Conservation (phyloP, 1,284 basidiomycete species). For the Inonotus hispidus region DNA sequence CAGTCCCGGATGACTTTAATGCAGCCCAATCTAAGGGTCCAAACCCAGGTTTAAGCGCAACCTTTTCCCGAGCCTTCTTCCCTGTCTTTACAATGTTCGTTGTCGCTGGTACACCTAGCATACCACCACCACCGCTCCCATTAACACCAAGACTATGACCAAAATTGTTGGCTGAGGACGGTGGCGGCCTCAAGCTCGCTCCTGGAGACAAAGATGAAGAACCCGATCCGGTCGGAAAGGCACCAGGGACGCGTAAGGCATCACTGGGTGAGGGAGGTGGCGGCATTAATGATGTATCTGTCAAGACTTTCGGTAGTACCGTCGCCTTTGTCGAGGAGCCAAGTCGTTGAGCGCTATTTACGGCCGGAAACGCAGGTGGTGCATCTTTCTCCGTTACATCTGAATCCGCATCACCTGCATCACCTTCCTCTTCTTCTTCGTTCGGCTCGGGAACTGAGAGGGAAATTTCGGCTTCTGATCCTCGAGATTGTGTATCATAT, state of each 20-base stretch:
- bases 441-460: constrained; percentile 6
- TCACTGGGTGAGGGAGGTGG: constrained; percentile 60
- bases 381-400: constrained; percentile 63
- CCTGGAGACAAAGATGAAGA: constrained; percentile 31
- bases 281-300: constrained; percentile 60
- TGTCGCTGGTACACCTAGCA: constrained; percentile 51
- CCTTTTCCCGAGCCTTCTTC: constrained; percentile 69
- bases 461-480: constrained; percentile 5
- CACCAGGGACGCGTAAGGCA: constrained; percentile 40
- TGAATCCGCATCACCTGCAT: constrained; percentile 39
- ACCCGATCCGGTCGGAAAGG: constrained; percentile 11
- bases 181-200: background rate
- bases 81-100: constrained; percentile 44
- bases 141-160: background rate
- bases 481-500: background rate
- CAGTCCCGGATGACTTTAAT: constrained; percentile 71
- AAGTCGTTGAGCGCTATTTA: constrained; percentile 76
- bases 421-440: too few species aligned
- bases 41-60: constrained; percentile 87
- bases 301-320: constrained; percentile 39
- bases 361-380: constrained; percentile 81
- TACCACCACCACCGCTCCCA: background rate
- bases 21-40: constrained; percentile 94
- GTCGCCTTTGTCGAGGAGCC: constrained; percentile 22
- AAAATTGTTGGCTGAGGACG: background rate